phyloP scores from a whole-genome alignment of 257 asterid species.

The Solanum bukasovii region DNA sequence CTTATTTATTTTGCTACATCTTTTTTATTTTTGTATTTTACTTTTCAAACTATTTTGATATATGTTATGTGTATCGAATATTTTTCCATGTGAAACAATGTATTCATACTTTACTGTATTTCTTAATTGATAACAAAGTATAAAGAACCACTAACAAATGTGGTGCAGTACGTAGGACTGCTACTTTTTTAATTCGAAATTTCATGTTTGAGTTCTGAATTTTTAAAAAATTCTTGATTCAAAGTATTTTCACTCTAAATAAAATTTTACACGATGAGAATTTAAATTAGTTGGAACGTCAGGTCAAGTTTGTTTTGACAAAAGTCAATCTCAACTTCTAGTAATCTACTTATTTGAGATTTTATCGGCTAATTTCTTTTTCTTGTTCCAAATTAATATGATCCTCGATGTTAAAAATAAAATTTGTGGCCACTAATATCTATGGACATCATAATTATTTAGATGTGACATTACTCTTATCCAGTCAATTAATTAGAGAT shows the following conservation, averaged over 20 bases:
- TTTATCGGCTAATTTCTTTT: neutral
- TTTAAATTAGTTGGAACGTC: too few species aligned
- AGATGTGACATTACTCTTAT: neutral
- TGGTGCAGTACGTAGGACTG: too few species aligned
- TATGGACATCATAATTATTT: neutral
- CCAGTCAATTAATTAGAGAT: neutral
- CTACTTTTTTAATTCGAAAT: too few species aligned
- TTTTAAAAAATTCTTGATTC: too few species aligned
- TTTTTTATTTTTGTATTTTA: neutral
- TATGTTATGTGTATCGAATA: too few species aligned
- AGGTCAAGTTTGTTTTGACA: too few species aligned
- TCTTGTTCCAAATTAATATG: neutral
- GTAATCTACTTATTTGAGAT: neutral
- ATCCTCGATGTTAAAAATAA: neutral
- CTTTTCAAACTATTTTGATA: neutral
- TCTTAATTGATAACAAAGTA: neutral
- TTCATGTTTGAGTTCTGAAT: too few species aligned
- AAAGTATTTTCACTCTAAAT: too few species aligned
- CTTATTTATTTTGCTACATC: neutral
- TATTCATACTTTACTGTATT: neutral
- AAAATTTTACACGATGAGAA: too few species aligned
- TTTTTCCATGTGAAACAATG: neutral
- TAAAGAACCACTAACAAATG: neutral
- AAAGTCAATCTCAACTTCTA: too few species aligned
- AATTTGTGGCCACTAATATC: neutral